Conservation (phyloP, 1,284 basidiomycete genomes). For the Coniferiporia weirii region DNA sequence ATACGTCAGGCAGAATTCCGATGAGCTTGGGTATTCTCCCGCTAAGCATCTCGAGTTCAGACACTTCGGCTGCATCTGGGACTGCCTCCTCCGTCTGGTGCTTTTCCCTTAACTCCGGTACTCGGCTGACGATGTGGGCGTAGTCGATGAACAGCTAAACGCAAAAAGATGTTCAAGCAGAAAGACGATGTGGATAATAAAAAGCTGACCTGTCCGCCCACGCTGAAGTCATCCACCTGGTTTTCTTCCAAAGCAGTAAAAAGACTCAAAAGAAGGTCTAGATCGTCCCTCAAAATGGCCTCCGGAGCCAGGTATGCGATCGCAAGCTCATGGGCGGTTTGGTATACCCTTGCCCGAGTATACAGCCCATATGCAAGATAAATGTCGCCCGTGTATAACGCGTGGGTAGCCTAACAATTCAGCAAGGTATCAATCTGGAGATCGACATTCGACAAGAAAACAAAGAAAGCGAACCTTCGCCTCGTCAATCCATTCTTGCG, state of each 20-base stretch:
- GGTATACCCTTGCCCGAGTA: conserved; percentile 63
- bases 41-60: conserved; percentile 56
- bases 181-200: conserved; percentile 4
- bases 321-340: conserved; percentile 78
- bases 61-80: conserved; percentile 41
- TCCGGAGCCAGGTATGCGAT: conserved; percentile 86
- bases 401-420: conserved; percentile 54
- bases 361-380: conserved; percentile 80
- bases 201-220: conserved; percentile 67
- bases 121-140: conserved; percentile 5
- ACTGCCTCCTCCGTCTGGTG: conserved; percentile 37
- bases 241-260: conserved; percentile 66
- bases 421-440: conserved; percentile 6
- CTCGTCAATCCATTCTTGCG: conserved; percentile 82
- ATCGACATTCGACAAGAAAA: conserved; percentile 10
- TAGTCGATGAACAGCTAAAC: conserved; percentile 16
- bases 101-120: conserved; percentile 48
- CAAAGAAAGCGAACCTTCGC: conserved; percentile 56
- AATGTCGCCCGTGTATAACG: conserved; percentile 57
- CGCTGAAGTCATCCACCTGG: conserved; percentile 68
- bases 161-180: conserved; percentile 7
- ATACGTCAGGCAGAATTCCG: conserved; percentile 63
- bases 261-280: conserved; percentile 66
- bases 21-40: conserved; percentile 64
- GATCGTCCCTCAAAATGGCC: conserved; percentile 78